Percentiles rank a stretch among this genome's conserved stretches.
These are phyloP conservation scores for Scalesia atractyloides DNA, from an alignment of 129 eudicot species.

Conservation along the genomic window DNA sequence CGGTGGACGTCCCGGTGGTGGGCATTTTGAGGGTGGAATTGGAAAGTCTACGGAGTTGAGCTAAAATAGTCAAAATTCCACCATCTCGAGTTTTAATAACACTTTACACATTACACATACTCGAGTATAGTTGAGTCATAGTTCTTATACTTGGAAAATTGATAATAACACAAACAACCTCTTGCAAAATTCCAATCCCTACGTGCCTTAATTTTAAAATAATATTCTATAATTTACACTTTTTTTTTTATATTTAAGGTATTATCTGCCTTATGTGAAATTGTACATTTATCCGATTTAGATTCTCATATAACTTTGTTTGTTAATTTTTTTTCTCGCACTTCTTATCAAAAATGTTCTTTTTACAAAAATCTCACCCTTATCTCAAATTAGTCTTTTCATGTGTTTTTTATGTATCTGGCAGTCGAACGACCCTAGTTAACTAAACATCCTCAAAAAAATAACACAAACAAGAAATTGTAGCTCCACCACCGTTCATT, in stretches of 20 bases:
- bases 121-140: too few relatives aligned
- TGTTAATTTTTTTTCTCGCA: too few relatives aligned
- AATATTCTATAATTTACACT: too few relatives aligned
- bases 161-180: too few relatives aligned
- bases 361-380: too few relatives aligned
- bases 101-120: not conserved
- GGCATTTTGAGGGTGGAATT: slow-evolving; percentile 35
- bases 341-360: too few relatives aligned
- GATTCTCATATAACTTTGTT: too few relatives aligned
- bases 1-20: slow-evolving; percentile 24
- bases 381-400: not conserved
- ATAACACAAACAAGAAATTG: not conserved
- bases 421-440: not conserved
- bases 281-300: not conserved
- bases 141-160: not conserved
- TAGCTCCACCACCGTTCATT: too few relatives aligned
- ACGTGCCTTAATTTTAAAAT: too few relatives aligned
- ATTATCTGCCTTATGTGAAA: too few relatives aligned
- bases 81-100: not conserved
- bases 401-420: not conserved
- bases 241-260: too few relatives aligned
- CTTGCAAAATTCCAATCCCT: too few relatives aligned
- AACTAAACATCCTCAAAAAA: not conserved
- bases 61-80: not conserved
- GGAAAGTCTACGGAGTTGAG: slow-evolving; percentile 7